phyloP scores from a whole-genome alignment of 768 basidiomycete species.

The Favolaschia claudopus region DNA sequence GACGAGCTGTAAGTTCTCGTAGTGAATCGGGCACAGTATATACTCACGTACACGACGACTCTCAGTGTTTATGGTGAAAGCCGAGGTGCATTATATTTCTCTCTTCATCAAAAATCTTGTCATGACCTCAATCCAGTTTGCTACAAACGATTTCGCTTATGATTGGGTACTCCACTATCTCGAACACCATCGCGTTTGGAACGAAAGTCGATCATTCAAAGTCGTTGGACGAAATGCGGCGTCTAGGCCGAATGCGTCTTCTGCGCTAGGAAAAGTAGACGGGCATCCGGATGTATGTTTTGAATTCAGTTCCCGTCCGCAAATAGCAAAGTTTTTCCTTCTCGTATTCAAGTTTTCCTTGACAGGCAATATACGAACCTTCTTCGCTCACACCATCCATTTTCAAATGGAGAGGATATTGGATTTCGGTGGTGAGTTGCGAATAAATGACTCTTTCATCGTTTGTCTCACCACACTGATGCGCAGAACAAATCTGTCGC shows the following conservation, averaged over 20 bases:
- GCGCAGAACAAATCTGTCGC: conserved; percentile 14
- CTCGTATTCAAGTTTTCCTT: too few relatives aligned
- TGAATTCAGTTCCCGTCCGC: too few relatives aligned
- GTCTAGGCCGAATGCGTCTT: conserved; percentile 1
- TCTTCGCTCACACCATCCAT: neutral
- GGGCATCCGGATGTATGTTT: conserved; percentile 19
- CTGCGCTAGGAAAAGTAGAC: neutral
- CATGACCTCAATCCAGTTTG: conserved; percentile 3
- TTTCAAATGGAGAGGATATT: conserved; percentile 22
- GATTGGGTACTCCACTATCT: conserved; percentile 22
- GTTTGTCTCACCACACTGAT: neutral
- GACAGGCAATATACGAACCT: conserved; percentile 21
- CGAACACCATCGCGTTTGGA: conserved; percentile 22
- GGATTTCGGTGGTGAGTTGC: conserved; percentile 16
- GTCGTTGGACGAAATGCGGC: conserved; percentile 18
- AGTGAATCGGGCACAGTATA: too few relatives aligned
- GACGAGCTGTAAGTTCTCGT: neutral
- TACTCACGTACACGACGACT: too few relatives aligned
- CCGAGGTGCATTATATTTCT: neutral
- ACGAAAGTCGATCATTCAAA: conserved; percentile 24
- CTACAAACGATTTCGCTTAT: conserved; percentile 21
- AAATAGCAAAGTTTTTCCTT: too few relatives aligned
- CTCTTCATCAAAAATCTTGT: too few relatives aligned
- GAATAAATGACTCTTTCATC: neutral
- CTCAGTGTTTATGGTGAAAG: conserved; percentile 10